A percentile compares a stretch with the other conserved stretches of the same genome.
Evolutionary conservation across 495 filamentous ascomycete genomes (phyloP).

Genomic region (Chaetomium cochliodes): DNA sequence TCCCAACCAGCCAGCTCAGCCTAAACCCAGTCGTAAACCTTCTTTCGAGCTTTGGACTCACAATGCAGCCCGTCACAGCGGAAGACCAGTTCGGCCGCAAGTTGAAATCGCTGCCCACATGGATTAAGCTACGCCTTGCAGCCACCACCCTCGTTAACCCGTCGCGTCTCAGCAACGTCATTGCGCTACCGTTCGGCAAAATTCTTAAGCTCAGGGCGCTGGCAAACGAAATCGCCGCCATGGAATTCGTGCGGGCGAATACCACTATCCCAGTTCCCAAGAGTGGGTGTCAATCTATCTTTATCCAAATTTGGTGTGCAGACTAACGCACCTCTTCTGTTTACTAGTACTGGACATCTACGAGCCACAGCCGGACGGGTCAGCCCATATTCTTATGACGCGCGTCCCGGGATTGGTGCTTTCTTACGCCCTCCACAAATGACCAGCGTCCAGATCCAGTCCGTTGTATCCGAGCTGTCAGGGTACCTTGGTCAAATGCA

Average conservation of each 20-base stretch:
- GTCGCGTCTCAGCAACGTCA: neutral
- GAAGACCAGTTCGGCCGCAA: no score
- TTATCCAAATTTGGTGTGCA: neutral
- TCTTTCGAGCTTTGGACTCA: no score
- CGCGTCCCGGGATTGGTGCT: neutral
- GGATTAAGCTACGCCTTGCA: neutral
- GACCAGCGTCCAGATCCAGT: neutral
- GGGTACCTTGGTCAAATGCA: conserved; percentile 10
- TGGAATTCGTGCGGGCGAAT: conserved; percentile 16
- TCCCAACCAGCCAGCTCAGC: no score
- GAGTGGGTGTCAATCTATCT: neutral
- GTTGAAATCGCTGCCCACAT: neutral
- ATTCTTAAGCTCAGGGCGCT: neutral
- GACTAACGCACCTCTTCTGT: no score
- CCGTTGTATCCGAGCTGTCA: conserved; percentile 3
- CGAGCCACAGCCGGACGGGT: conserved; percentile 9
- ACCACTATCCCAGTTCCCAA: conserved; percentile 19
- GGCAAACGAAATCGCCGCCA: conserved; percentile 14
- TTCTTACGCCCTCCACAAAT: neutral
- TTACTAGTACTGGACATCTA: conserved; percentile 11
- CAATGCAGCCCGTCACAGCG: no score
- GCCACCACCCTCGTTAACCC: neutral
- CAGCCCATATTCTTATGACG: conserved; percentile 15
- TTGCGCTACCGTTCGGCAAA: conserved; percentile 7
- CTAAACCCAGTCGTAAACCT: no score